These are phyloP conservation scores for Picea glauca DNA, from an alignment of 75 land plant genomes.

Conservation along the genomic window DNA sequence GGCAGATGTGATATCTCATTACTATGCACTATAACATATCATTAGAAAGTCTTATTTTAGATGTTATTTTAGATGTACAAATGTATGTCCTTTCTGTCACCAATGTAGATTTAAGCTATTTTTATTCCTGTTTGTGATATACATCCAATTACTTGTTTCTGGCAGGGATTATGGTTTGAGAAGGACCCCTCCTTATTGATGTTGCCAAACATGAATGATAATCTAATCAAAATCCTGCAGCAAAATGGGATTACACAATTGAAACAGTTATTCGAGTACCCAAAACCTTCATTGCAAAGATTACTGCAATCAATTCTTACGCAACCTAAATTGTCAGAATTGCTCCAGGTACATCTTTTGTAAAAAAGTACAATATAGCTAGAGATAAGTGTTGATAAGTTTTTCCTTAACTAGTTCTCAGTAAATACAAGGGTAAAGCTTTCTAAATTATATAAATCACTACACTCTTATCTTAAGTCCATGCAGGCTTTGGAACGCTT, in stretches of 20 bases:
- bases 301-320: conserved; percentile 28
- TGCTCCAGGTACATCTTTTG: conserved; percentile 5
- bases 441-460: no score
- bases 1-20: background rate
- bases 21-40: background rate
- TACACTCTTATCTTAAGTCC: background rate
- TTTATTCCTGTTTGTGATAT: background rate
- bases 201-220: conserved; percentile 73
- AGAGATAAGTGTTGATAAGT: background rate
- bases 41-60: background rate
- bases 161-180: conserved; percentile 83
- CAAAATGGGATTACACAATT: conserved; percentile 39
- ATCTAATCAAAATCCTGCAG: conserved; percentile 35
- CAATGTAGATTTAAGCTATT: background rate
- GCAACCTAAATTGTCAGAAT: conserved; percentile 4
- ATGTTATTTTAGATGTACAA: background rate
- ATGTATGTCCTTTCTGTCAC: background rate
- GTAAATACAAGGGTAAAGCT: background rate
- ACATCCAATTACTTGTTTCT: background rate
- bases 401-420: background rate
- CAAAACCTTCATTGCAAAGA: conserved; percentile 35
- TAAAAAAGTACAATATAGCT: background rate
- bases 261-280: conserved; percentile 47
- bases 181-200: conserved; percentile 55
- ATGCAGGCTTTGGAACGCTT: conserved; percentile 54